Evolutionary conservation across 2,329 filamentous ascomycete species (phyloP).

Genomic region (Penicillium fuscoglaucum): DNA sequence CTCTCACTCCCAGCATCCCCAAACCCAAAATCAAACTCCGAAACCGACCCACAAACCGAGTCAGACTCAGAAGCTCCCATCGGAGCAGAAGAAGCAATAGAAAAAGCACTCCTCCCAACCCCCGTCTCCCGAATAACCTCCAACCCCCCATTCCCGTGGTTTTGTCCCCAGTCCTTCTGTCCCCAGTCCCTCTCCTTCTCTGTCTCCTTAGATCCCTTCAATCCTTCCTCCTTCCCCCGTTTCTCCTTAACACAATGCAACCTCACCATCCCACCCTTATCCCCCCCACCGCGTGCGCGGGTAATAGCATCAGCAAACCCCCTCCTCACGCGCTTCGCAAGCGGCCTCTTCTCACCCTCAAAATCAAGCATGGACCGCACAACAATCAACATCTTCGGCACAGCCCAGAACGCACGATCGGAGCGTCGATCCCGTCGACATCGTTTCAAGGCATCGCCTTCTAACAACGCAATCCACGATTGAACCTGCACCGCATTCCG

Average conservation of each 20-base stretch:
- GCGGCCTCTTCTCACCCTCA: conserved; percentile 35
- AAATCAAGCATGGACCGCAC: conserved; percentile 40
- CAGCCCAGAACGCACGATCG: conserved; percentile 39
- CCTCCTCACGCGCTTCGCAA: conserved; percentile 34
- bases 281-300: not conserved
- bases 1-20: conserved; percentile 18
- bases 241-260: conserved; percentile 17
- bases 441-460: conserved; percentile 49
- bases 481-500: conserved; percentile 55
- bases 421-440: conserved; percentile 29
- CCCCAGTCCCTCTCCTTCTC: not conserved
- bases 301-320: conserved; percentile 18
- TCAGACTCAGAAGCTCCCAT: not conserved
- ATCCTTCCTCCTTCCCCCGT: not conserved
- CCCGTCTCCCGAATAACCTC: not conserved
- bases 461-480: conserved; percentile 56
- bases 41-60: conserved; percentile 14
- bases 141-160: not conserved
- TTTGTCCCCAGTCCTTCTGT: not conserved
- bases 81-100: not conserved
- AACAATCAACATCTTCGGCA: conserved; percentile 41
- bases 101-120: not conserved
- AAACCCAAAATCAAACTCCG: conserved; percentile 28
- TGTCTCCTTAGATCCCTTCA: not conserved
- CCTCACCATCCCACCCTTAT: not conserved